Percentiles rank a stretch among this genome's conserved stretches.
Evolutionary conservation across 2,329 filamentous ascomycete species (phyloP).

Genomic region (Lachnellula willkommii): DNA sequence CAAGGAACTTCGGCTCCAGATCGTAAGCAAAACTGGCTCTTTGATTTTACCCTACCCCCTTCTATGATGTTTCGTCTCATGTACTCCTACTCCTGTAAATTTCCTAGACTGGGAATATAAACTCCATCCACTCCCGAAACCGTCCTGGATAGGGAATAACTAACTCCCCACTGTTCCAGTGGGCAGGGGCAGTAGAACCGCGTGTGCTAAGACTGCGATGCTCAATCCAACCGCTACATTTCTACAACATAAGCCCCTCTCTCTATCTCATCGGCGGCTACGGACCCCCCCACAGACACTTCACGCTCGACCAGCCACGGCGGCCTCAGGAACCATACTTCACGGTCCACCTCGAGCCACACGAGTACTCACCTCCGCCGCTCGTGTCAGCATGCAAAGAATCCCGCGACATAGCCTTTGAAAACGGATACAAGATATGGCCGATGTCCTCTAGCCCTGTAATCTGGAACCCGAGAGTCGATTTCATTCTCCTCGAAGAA

Average conservation of each 20-base stretch:
- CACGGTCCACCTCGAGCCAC: not conserved
- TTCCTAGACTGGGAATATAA: no score
- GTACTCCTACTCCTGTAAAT: no score
- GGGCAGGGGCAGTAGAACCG: not conserved
- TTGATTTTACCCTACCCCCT: no score
- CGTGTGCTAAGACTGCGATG: not conserved
- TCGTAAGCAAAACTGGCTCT: no score
- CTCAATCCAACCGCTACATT: not conserved
- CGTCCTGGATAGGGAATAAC: no score
- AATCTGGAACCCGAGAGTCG: not conserved
- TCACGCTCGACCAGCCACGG: not conserved
- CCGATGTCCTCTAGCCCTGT: not conserved
- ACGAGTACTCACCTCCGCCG: not conserved
- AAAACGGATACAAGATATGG: not conserved
- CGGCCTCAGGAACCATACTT: not conserved
- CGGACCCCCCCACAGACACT: not conserved
- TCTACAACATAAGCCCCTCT: not conserved
- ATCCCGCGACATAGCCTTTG: not conserved
- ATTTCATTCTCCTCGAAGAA: not conserved
- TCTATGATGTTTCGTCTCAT: no score
- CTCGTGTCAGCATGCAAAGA: not conserved
- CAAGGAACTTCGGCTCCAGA: conserved; percentile 7
- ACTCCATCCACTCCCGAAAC: no score
- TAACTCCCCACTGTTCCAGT: no score
- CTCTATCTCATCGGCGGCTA: not conserved